A percentile compares a stretch with the other conserved stretches of the same genome.
Conservation (phyloP, 1,284 basidiomycete species). For the Tylopilus sp. region DNA sequence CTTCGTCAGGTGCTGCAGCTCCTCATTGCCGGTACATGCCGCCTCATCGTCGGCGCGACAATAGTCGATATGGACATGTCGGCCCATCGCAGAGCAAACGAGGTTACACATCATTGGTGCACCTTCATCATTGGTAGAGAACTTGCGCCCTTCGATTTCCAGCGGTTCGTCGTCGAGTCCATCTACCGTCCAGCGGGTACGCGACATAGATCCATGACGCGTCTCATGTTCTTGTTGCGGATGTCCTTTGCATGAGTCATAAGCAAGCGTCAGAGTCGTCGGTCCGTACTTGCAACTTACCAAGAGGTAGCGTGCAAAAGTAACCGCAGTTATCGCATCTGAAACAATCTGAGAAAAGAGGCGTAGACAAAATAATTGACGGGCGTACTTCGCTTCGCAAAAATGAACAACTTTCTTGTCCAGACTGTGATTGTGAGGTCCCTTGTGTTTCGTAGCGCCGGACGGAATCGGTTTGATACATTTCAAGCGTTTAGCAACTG, state of each 20-base stretch:
- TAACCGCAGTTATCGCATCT: constrained; percentile 59
- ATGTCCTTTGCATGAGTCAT: constrained; percentile 45
- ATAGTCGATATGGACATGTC: constrained; percentile 57
- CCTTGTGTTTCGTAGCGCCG: constrained; percentile 43
- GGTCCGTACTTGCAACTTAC: constrained; percentile 31
- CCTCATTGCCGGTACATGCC: constrained; percentile 41
- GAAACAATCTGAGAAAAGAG: background rate
- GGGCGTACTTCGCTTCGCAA: constrained; percentile 47
- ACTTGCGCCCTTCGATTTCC: constrained; percentile 56
- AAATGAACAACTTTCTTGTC: constrained; percentile 46
- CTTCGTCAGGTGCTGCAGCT: constrained; percentile 47
- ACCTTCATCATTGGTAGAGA: constrained; percentile 56
- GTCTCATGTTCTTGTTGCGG: constrained; percentile 61
- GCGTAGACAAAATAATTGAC: background rate
- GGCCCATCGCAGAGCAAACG: constrained; percentile 52
- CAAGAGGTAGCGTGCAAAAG: constrained; percentile 56
- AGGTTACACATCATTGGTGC: constrained; percentile 66
- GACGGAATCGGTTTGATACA: constrained; percentile 49
- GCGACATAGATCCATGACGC: constrained; percentile 62
- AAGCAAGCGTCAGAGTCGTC: background rate
- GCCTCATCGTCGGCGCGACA: constrained; percentile 45
- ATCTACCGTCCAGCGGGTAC: constrained; percentile 55
- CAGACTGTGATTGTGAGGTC: constrained; percentile 48
- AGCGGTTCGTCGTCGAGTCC: constrained; percentile 45
- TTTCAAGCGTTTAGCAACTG: constrained; percentile 49